These are phyloP conservation scores for Epichloe scottii DNA, from an alignment of 2,329 filamentous ascomycete genomes.

Conservation along the genomic window DNA sequence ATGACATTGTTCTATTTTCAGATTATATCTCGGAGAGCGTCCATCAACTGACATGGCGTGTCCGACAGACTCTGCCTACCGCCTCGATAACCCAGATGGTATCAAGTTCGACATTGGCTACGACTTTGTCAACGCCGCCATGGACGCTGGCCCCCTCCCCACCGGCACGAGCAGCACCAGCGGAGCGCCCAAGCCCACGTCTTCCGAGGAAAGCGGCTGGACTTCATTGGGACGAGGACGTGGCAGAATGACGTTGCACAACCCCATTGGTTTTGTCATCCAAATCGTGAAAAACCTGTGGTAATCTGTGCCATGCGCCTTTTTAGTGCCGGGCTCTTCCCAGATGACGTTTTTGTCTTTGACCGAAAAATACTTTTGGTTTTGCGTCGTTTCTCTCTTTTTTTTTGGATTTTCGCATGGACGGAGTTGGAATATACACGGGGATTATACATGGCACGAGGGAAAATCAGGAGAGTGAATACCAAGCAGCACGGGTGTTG, in stretches of 20 bases:
- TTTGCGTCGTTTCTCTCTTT: neutral
- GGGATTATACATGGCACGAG: neutral
- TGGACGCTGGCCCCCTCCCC: slow-evolving; percentile 2
- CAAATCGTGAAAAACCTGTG: neutral
- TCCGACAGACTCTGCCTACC: slow-evolving; percentile 3
- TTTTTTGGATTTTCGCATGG: neutral
- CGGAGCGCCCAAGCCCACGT: neutral
- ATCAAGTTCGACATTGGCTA: slow-evolving; percentile 12
- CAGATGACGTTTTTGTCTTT: too few relatives aligned
- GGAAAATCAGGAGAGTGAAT: neutral
- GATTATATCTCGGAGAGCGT: neutral
- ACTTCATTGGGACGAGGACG: neutral
- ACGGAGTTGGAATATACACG: neutral
- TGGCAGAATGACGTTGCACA: slow-evolving; percentile 1
- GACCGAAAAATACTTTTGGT: neutral
- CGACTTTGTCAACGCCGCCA: slow-evolving; percentile 12
- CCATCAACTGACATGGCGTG: neutral
- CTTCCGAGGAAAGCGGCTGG: slow-evolving; percentile 1
- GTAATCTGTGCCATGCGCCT: neutral
- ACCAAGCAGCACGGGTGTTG: neutral
- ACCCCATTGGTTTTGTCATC: slow-evolving; percentile 1
- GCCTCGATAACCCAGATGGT: slow-evolving; percentile 12
- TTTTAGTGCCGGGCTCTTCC: too few relatives aligned
- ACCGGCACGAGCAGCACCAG: neutral
- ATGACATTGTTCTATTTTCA: neutral